Base-by-base conservation (phyloP, 1,284 basidiomycete species). In the Leccinum insolens region DNA sequence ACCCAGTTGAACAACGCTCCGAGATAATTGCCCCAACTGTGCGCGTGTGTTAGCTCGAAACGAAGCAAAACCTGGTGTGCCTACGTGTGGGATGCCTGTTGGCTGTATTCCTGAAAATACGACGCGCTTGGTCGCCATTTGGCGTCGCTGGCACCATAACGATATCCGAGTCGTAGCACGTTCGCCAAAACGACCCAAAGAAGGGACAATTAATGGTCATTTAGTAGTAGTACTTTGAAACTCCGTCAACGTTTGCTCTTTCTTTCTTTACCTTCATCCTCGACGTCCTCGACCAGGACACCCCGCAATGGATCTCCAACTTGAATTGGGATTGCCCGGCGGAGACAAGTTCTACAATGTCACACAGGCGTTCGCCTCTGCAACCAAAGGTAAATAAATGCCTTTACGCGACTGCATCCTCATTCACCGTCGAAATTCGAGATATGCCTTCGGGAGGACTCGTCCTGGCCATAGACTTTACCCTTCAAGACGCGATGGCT, bases 61-160 rank as follows among this genome's bases (percentile, higher is more conserved):
- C 8, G 7, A 44, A 31, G 49, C 17, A 9, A 46, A 22, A 39
- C 34, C 11, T n/a, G n/a, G 31, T 9, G n/a, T 52, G 75, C 85
- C 71, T 76, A 95, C 94, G 82, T 96, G 95, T 60, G 94, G 93
- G 4, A 93, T 88, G 0, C 95, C 95, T 7, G 92, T 95, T 1
- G 92, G 91, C 74, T 93, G 93, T 52, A 94, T 95, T 8, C 93
- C 94, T 7, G 92, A 94, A 75, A 95, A 90, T 57, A 95, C 82
- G 59, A 90, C 82, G 71, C 78, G 76, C 11, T 20, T 65, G 9
- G 67, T 63, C 31, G 69, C 20, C 28, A 69, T 28, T 46, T 49
- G 11, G 9, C 70, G 65, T 60, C 63, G 63, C 39, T 57, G 62
- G 39, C 46, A 49, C 60, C 64, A 63, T 49, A n/a, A 60, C 52